phyloP scores from a whole-genome alignment of 1,284 basidiomycete species.

The Ganoderma sinense region DNA sequence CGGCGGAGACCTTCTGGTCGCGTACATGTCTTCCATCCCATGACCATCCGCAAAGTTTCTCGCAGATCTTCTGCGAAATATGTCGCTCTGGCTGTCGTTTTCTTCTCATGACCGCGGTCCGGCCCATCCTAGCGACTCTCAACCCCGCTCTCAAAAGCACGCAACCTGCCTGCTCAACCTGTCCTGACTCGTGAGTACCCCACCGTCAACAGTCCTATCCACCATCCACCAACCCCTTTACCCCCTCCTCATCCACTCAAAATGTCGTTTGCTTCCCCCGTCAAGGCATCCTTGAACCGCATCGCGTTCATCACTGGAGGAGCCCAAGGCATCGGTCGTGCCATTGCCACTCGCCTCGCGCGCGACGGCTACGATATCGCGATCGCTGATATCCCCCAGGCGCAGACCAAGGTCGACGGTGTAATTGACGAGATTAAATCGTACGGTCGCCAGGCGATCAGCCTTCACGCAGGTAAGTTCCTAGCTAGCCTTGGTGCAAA shows the following conservation, averaged over 20 bases:
- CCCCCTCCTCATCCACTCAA: background rate
- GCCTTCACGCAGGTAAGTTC: conserved; percentile 38
- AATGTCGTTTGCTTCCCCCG: conserved; percentile 37
- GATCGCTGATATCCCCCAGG: conserved; percentile 45
- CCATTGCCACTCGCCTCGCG: conserved; percentile 51
- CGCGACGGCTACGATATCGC: conserved; percentile 48
- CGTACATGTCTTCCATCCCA: conserved; percentile 11
- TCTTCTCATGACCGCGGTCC: conserved; percentile 17
- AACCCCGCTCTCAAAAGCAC: conserved; percentile 21
- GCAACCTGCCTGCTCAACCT: background rate
- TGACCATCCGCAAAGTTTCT: conserved; percentile 16
- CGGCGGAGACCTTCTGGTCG: background rate
- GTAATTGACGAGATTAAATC: conserved; percentile 43
- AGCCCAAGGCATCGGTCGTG: conserved; percentile 51
- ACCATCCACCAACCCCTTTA: background rate
- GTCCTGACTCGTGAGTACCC: background rate
- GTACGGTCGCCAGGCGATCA: conserved; percentile 42
- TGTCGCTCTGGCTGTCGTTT: background rate
- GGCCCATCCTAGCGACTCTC: conserved; percentile 4
- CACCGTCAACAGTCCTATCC: background rate
- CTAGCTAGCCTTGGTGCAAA: background rate
- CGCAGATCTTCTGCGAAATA: conserved; percentile 19
- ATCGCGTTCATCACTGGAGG: conserved; percentile 51
- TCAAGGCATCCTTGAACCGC: conserved; percentile 40
- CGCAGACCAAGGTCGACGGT: conserved; percentile 39